Evolutionary conservation across 345 rosid genomes (phyloP), one percentile per base, ranked within the genome.

Genomic region (thale cress (Arabidopsis thaliana)): DNA sequence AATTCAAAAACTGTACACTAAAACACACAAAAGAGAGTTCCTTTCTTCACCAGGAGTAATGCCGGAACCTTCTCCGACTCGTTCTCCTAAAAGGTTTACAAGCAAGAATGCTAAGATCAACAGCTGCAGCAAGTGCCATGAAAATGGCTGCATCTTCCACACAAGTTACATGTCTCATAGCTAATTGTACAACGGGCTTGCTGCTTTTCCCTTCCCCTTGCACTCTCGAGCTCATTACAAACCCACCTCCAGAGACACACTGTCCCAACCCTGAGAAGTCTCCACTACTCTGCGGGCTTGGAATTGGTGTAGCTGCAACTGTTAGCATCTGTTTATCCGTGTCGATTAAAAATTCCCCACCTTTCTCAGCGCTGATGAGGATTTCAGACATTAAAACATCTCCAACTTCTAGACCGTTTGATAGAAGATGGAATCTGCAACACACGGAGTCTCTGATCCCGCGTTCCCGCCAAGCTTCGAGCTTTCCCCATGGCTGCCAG

Each of bases 401-500:
- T 1, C 90, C 96, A 61, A 84, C 85, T 45, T 89, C 97, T 79
- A 87, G 87, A 60, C 78, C 89, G 72, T 89, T 91, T 0, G 98
- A 88, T 33, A 93, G 74, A 69, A 93, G 87, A 78, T 89, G 93
- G 72, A 93, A 93, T 45, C 94, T 83, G 81, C 94, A 89, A 83
- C 97, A 93, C 1, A 93, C 71, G 0, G 96, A 84, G 81, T 93
- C 97, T 78, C 97, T 85, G 51, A 89, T 79, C 65, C 98, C 94
- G 3, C 98, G 96, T 77, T 93, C 98, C 5, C 96, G 93, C 98
- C 98, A 93, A 3, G 90, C 96, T 80, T 93, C 96, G 0, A 93
- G 93, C 85, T 87, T 93, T 82, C 97, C 97, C 97, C 98, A 93
- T 6, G 98, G 98, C 78, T 88, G 88, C 98, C 97, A 93, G 87